Conservation (phyloP, 495 filamentous ascomycete genomes). For the Penicillium flavigenum region DNA sequence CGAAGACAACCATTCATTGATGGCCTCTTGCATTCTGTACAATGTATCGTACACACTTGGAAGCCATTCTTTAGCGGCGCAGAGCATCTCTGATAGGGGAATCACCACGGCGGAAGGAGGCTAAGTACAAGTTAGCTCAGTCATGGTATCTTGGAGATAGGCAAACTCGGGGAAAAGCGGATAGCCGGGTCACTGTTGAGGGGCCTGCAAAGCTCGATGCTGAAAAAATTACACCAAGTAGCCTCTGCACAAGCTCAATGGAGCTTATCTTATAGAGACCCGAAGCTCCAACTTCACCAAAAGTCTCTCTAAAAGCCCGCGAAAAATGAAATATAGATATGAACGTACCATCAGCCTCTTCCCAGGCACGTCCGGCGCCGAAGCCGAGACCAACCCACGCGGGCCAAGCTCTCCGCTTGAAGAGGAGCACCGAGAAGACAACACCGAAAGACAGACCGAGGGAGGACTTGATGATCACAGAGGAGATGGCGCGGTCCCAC, state of each 20-base stretch:
- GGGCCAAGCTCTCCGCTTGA: slow-evolving; percentile 96
- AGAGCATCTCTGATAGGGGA: slow-evolving; percentile 46
- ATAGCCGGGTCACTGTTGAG: slow-evolving; percentile 5
- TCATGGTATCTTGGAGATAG: neutral
- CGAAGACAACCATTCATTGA: slow-evolving; percentile 11
- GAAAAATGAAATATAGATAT: slow-evolving; percentile 12
- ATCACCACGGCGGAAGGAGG: slow-evolving; percentile 51
- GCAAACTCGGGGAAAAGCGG: slow-evolving; percentile 11
- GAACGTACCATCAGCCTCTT: slow-evolving; percentile 65
- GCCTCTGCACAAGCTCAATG: neutral
- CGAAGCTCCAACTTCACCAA: neutral
- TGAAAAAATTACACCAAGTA: neutral
- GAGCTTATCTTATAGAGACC: neutral
- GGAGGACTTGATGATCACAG: slow-evolving; percentile 89
- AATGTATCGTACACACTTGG: slow-evolving; percentile 46
- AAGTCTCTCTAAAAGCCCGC: neutral
- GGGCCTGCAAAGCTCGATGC: neutral
- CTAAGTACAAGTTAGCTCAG: slow-evolving; percentile 29
- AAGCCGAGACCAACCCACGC: slow-evolving; percentile 90
- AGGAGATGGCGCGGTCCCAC: slow-evolving; percentile 98
- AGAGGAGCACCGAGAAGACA: slow-evolving; percentile 95
- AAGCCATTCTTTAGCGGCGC: slow-evolving; percentile 38
- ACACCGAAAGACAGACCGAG: slow-evolving; percentile 94
- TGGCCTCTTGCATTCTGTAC: slow-evolving; percentile 35
- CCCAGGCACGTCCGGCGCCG: slow-evolving; percentile 92